A percentile compares a stretch with the other conserved stretches of the same genome.
These are phyloP conservation scores for Aspergillus japonicus DNA, from an alignment of 2,329 filamentous ascomycete species.

Conservation along the genomic window DNA sequence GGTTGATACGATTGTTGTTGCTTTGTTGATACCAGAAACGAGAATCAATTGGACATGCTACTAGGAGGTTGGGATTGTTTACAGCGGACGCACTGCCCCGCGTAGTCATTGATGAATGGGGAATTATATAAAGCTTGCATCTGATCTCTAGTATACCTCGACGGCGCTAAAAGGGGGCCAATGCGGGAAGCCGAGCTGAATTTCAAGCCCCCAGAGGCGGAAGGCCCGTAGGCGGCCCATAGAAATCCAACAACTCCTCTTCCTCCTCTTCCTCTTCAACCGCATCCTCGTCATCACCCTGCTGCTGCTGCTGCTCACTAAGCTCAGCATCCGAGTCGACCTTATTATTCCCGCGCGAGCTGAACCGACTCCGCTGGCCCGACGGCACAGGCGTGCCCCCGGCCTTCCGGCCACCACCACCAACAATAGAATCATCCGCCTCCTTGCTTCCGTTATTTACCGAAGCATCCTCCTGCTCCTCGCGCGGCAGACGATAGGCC, in stretches of 20 bases:
- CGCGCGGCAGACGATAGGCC: conserved; percentile 55
- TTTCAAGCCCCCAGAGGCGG: conserved; percentile 27
- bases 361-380: neutral
- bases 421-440: neutral
- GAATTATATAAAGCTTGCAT: neutral
- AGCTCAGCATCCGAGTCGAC: conserved; percentile 13
- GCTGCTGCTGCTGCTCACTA: conserved; percentile 1
- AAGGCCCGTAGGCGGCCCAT: conserved; percentile 39
- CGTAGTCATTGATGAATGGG: neutral
- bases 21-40: neutral
- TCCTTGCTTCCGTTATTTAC: neutral
- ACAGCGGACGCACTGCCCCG: neutral
- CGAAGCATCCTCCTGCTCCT: conserved; percentile 29
- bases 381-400: conserved; percentile 24
- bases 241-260: conserved; percentile 42
- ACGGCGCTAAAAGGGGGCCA: no score
- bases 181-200: no score
- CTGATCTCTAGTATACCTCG: no score
- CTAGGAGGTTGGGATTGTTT: no score
- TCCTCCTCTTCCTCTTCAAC: conserved; percentile 30
- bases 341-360: neutral
- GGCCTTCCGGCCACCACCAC: conserved; percentile 2
- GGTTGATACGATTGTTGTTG: neutral
- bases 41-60: neutral
- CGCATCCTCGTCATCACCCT: conserved; percentile 13